phyloP scores from a whole-genome alignment of 2,329 filamentous ascomycete species.

The Diplocarpon mali region DNA sequence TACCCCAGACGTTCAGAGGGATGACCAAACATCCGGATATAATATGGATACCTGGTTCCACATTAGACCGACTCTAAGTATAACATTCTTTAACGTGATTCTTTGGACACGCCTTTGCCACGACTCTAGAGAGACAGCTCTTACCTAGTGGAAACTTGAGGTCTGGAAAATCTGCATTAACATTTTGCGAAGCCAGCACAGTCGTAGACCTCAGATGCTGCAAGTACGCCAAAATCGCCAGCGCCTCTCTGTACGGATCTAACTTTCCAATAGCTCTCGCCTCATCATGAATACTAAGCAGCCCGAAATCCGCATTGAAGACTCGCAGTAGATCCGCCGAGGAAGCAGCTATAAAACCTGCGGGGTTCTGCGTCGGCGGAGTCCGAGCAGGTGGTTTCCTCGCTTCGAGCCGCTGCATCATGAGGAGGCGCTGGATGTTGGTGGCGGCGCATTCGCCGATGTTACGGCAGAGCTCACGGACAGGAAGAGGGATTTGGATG shows the following conservation, averaged over 20 bases:
- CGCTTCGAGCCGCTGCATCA: conserved; percentile 14
- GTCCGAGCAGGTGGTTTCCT: conserved; percentile 8
- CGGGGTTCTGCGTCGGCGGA: conserved; percentile 10
- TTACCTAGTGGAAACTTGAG: conserved; percentile 54
- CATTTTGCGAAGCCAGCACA: conserved; percentile 67
- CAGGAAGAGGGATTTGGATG: conserved; percentile 79
- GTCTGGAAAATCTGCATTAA: conserved; percentile 69
- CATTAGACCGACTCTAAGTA: too few relatives aligned
- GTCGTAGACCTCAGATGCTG: conserved; percentile 63
- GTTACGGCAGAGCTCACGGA: conserved; percentile 79
- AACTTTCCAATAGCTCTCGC: conserved; percentile 72
- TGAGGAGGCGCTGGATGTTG: conserved; percentile 18
- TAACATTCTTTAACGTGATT: neutral
- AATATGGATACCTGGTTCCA: conserved; percentile 49
- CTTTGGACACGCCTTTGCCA: neutral
- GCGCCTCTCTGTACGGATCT: conserved; percentile 67
- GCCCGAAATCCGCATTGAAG: conserved; percentile 79
- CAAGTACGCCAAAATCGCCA: conserved; percentile 77
- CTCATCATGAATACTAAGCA: conserved; percentile 73
- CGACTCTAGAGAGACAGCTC: neutral
- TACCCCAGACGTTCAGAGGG: conserved; percentile 62
- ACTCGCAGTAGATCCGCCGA: conserved; percentile 75
- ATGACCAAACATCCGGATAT: conserved; percentile 75
- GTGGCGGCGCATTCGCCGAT: conserved; percentile 33
- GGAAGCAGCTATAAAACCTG: conserved; percentile 77